Conservation (phyloP, 495 filamentous ascomycete species). For the Penicillium paxilli region DNA sequence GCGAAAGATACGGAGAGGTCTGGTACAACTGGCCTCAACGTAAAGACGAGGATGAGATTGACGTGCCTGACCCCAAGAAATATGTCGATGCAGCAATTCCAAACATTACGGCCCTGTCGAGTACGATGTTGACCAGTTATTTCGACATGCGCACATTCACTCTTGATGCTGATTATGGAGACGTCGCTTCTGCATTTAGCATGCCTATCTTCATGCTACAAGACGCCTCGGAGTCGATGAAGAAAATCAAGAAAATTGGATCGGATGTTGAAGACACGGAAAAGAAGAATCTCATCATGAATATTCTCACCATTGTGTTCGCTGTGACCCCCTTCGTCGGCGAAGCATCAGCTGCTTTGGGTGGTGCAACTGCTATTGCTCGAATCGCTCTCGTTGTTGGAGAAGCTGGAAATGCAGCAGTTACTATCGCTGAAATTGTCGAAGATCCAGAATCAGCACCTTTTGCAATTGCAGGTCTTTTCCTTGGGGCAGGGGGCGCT, state of each 20-base stretch:
- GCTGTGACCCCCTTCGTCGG: constrained; percentile 4
- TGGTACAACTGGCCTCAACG: constrained; percentile 1
- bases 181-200: neutral
- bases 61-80: constrained; percentile 2
- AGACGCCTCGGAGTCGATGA: constrained; percentile 2
- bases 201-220: constrained; percentile 1
- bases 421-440: constrained; percentile 6
- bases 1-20: neutral
- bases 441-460: constrained; percentile 3
- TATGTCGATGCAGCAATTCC: neutral
- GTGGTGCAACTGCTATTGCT: constrained; percentile 5
- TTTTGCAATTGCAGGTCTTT: constrained; percentile 2
- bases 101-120: constrained; percentile 1
- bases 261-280: neutral
- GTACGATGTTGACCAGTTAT: neutral
- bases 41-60: neutral
- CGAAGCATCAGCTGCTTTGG: constrained; percentile 5
- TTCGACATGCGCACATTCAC: neutral
- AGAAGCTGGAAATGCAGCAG: constrained; percentile 6
- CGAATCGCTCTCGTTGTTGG: constrained; percentile 2
- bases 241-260: constrained; percentile 2
- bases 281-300: constrained; percentile 1
- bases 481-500: neutral
- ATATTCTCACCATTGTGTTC: constrained; percentile 5
- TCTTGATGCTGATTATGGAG: neutral